These are phyloP conservation scores for Tillandsia fasciculata DNA, from an alignment of 176 grass and related monocot species.

Conservation along the genomic window DNA sequence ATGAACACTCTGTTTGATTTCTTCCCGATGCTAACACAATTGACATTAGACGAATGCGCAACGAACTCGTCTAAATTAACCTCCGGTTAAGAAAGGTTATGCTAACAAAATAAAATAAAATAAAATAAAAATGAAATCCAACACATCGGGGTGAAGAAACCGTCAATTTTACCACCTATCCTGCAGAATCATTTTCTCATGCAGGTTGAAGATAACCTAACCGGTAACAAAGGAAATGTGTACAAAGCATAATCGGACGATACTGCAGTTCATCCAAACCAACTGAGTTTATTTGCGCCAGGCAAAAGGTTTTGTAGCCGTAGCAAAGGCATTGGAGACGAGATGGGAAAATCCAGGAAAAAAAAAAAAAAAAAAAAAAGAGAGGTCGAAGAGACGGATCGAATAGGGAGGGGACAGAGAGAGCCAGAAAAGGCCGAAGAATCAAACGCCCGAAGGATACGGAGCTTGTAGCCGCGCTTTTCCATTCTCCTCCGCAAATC, in stretches of 20 bases:
- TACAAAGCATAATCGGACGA: too few relatives aligned
- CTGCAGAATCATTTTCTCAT: too few relatives aligned
- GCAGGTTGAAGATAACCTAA: too few relatives aligned
- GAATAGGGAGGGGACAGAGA: constrained; percentile 3
- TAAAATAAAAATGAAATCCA: constrained; percentile 7
- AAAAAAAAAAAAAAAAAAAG: not conserved
- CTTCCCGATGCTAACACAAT: constrained; percentile 72
- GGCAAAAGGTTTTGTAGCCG: too few relatives aligned
- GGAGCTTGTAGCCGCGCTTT: constrained; percentile 86
- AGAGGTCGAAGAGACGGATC: constrained; percentile 20
- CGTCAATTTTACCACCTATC: not conserved
- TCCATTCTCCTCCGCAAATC: constrained; percentile 16
- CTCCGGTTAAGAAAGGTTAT: constrained; percentile 28
- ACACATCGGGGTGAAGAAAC: not conserved
- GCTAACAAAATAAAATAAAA: too few relatives aligned
- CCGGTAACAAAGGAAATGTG: too few relatives aligned
- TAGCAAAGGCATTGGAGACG: too few relatives aligned
- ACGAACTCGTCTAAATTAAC: constrained; percentile 65
- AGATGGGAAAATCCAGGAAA: too few relatives aligned
- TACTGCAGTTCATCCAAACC: too few relatives aligned
- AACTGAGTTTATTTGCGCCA: too few relatives aligned
- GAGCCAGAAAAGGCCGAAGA: not conserved
- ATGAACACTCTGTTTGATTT: constrained; percentile 82
- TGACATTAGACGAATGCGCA: constrained; percentile 63
- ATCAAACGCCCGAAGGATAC: constrained; percentile 57